These are phyloP conservation scores for Ceratocystis harringtonii DNA, from an alignment of 2,329 filamentous ascomycete species.

Conservation along the genomic window DNA sequence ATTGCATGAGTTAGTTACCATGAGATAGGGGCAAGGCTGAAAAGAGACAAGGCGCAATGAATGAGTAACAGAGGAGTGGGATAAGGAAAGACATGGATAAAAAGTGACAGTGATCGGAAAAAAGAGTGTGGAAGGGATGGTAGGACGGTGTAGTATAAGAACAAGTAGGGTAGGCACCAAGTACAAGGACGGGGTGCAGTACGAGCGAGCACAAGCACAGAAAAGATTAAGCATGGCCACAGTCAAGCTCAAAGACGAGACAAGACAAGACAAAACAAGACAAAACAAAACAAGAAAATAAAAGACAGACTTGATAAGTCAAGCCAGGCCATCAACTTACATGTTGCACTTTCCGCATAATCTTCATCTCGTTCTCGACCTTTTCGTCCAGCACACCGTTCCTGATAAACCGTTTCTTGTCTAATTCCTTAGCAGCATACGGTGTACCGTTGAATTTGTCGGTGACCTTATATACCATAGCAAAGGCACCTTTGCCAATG, in stretches of 20 bases:
- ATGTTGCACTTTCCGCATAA: constrained; percentile 77
- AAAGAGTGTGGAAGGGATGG: constrained; percentile 11
- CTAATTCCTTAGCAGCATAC: constrained; percentile 85
- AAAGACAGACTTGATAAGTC: neutral
- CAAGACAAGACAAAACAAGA: neutral
- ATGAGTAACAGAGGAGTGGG: neutral
- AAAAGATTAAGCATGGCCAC: no score
- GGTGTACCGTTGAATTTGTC: constrained; percentile 69
- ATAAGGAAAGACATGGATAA: neutral
- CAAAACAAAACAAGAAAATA: neutral
- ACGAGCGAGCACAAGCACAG: no score
- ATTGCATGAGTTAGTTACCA: constrained; percentile 26
- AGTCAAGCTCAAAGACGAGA: neutral
- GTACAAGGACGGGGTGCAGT: no score
- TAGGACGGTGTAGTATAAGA: neutral
- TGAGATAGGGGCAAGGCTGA: constrained; percentile 15
- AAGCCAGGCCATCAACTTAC: constrained; percentile 33
- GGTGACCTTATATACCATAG: constrained; percentile 80
- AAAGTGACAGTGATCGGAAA: neutral
- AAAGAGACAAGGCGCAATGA: constrained; percentile 12
- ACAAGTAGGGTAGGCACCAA: no score
- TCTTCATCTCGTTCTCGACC: constrained; percentile 92
- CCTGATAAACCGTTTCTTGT: constrained; percentile 86
- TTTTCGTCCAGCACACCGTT: constrained; percentile 80
- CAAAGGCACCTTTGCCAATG: constrained; percentile 90